Evolutionary conservation across 2,329 filamentous ascomycete genomes (phyloP), one percentile per base, ranked within the genome.

Genomic region (Aspergillus tamarii): DNA sequence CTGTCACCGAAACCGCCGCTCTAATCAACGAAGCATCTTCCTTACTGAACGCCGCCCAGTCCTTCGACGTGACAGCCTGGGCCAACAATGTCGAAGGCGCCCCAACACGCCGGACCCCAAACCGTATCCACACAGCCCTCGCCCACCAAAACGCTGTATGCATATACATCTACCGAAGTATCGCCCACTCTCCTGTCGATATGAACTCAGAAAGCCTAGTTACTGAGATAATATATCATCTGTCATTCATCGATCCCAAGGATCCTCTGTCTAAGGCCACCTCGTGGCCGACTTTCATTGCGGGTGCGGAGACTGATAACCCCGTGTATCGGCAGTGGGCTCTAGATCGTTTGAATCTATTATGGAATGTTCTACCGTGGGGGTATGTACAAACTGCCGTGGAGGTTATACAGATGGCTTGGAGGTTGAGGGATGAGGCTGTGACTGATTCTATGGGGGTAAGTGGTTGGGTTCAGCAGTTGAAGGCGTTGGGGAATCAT

Each of bases 211-310:
- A 57, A 7, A 4, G 2, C 8, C 3, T 41, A 8, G 26, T 57
- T 28, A 30, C 39, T 4, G 16, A 45, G 16, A 26, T 50, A 7
- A 19, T 28, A 1, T 3, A 50, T 21, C 23, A 50, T 19, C 23
- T 50, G 2, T 54, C 58, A 6, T 34, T 46, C 0, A 21, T 61
- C 4, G 41, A 56, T 14, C 23, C 28, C n/a, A 26, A n/a, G 6
- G 54, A 64, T 34, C 45, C 58, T n/a, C 4, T 64, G 1, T 61
- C 61, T 32, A 61, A 61, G n/a, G 62, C 53, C 26, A 64, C 62
- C 4, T 52, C 45, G 11, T 64, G 59, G 62, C 59, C 59, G 36
- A 64, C 53, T 12, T 64, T 64, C 10, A 58, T 64, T 41, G 62
- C 59, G 6, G 62, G 62, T 1, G 59, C 41, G 5, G 62, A 64